These are phyloP conservation scores for Teunomyces barrocoloradensis DNA, from an alignment of 805 yeast species.

Conservation along the genomic window DNA sequence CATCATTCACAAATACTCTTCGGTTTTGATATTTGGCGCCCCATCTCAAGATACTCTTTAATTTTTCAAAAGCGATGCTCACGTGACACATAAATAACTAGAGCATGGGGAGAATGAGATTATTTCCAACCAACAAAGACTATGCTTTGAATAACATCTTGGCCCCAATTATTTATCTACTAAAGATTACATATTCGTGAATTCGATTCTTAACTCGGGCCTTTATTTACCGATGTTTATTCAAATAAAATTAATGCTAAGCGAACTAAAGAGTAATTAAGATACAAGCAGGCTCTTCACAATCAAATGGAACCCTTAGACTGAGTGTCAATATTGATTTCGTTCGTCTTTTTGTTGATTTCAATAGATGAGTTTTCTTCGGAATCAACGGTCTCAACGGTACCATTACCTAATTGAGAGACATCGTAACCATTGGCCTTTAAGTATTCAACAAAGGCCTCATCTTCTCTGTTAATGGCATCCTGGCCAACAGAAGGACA, in stretches of 20 bases:
- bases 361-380: neutral
- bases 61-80: neutral
- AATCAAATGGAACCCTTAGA: constrained; percentile 6
- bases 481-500: constrained; percentile 83
- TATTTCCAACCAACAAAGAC: too few species aligned
- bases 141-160: too few species aligned
- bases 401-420: constrained; percentile 47
- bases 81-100: neutral
- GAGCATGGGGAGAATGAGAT: neutral
- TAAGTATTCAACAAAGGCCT: constrained; percentile 65
- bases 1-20: constrained; percentile 1
- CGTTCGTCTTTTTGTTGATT: constrained; percentile 1
- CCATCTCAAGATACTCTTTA: constrained; percentile 2
- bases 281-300: neutral
- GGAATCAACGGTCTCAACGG: constrained; percentile 4
- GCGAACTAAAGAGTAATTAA: neutral
- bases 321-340: constrained; percentile 7
- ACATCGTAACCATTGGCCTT: constrained; percentile 68
- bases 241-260: neutral
- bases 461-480: constrained; percentile 77
- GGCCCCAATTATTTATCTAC: too few species aligned
- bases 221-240: neutral
- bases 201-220: neutral
- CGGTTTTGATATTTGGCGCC: neutral
- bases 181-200: too few species aligned